Percentiles rank a stretch among this genome's conserved stretches.
Conservation (phyloP, 2,329 filamentous ascomycete genomes). For the Colletotrichum abscissum region DNA sequence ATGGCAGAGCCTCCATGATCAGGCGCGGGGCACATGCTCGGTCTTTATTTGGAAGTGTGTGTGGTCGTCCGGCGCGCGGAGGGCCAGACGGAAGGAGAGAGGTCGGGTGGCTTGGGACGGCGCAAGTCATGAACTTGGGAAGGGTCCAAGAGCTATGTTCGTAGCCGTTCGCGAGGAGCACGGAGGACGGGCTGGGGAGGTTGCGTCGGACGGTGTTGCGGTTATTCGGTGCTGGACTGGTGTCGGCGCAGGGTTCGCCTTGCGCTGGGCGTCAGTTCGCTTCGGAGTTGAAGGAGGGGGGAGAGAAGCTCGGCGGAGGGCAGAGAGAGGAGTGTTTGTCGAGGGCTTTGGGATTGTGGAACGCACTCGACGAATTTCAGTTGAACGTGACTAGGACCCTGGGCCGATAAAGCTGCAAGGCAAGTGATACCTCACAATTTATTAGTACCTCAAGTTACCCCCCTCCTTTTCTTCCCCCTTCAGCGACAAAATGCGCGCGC, state of each 20-base stretch:
- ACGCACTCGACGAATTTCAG: conserved; percentile 19
- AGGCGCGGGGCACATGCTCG: conserved; percentile 34
- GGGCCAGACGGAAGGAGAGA: conserved; percentile 8
- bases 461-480: background rate
- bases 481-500: background rate
- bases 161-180: conserved; percentile 12
- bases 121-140: conserved; percentile 23
- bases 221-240: background rate
- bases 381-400: conserved; percentile 20
- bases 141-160: conserved; percentile 26
- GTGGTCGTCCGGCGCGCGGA: conserved; percentile 21
- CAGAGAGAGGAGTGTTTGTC: conserved; percentile 21
- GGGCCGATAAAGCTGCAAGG: background rate
- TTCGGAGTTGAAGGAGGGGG: conserved; percentile 16
- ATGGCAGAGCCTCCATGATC: conserved; percentile 31
- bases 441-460: background rate
- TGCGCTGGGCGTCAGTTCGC: conserved; percentile 28
- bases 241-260: conserved; percentile 28
- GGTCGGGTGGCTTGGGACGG: conserved; percentile 19
- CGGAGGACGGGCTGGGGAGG: conserved; percentile 28
- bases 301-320: background rate
- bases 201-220: conserved; percentile 2
- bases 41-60: conserved; percentile 21
- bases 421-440: background rate
- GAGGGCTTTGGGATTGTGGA: conserved; percentile 29